phyloP scores from a whole-genome alignment of 345 rosid genomes.

The Pseudoturritis turrita region DNA sequence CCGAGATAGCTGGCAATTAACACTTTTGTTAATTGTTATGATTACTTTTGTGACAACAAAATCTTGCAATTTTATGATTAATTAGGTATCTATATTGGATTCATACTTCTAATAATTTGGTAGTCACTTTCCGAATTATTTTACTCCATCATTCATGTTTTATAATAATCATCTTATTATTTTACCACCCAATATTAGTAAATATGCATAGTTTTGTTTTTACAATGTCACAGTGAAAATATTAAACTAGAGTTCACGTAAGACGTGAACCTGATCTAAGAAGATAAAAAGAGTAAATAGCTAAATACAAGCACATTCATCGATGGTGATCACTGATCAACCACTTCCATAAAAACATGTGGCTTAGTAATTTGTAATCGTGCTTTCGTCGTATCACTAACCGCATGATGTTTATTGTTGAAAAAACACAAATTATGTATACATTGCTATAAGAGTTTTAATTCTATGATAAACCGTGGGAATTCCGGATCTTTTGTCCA shows the following conservation, averaged over 20 bases:
- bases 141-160: background rate
- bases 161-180: background rate
- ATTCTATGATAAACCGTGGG: too few relatives aligned
- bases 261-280: background rate
- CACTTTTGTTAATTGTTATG: background rate
- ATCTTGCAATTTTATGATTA: background rate
- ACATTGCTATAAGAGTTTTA: too few relatives aligned
- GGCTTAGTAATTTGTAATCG: too few relatives aligned
- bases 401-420: too few relatives aligned
- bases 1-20: background rate
- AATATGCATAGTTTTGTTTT: background rate
- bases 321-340: too few relatives aligned
- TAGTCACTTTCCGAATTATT: background rate
- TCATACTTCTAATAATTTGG: background rate
- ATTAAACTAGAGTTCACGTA: too few relatives aligned
- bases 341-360: too few relatives aligned
- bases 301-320: too few relatives aligned
- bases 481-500: too few relatives aligned
- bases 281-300: too few relatives aligned
- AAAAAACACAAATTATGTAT: too few relatives aligned
- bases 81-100: background rate
- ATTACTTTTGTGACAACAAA: background rate
- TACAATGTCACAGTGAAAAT: background rate
- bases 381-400: too few relatives aligned
- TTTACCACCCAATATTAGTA: background rate